phyloP scores from a whole-genome alignment of 176 grass and related monocot species.

The Zea luxurians region DNA sequence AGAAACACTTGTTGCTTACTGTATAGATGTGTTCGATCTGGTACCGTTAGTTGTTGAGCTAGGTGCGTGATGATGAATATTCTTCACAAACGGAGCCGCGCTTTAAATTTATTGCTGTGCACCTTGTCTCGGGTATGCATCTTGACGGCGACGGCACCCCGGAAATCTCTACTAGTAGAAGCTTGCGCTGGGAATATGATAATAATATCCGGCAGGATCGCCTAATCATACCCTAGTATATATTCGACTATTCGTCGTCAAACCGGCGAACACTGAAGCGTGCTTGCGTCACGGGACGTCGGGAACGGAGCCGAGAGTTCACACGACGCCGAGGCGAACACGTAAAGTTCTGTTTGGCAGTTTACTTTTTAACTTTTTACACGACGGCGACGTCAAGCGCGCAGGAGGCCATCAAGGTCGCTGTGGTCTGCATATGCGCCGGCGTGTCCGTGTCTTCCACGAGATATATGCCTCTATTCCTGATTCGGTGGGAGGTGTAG shows the following conservation, averaged over 20 bases:
- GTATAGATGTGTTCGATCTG: not conserved
- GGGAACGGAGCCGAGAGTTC: not conserved
- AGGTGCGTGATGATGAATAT: not conserved
- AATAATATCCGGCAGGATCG: not conserved
- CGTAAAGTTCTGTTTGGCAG: not conserved
- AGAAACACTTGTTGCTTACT: not conserved
- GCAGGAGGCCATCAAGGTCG: too few species aligned
- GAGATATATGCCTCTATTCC: too few species aligned
- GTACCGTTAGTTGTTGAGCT: not conserved
- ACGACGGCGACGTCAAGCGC: too few species aligned
- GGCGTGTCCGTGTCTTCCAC: too few species aligned
- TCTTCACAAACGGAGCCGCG: not conserved
- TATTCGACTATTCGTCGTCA: not conserved
- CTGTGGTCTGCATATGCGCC: too few species aligned
- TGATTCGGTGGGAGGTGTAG: too few species aligned
- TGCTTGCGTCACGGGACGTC: not conserved
- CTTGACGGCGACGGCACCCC: not conserved
- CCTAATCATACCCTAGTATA: not conserved
- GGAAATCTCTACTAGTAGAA: not conserved
- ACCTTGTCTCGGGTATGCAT: not conserved
- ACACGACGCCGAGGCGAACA: not conserved
- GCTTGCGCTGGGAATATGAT: not conserved
- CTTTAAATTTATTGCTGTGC: constrained; percentile 16
- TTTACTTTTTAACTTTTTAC: too few species aligned
- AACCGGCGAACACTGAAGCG: not conserved